These are phyloP conservation scores for Cornus kousa DNA, from an alignment of 148 eudicot genomes.

Conservation along the genomic window DNA sequence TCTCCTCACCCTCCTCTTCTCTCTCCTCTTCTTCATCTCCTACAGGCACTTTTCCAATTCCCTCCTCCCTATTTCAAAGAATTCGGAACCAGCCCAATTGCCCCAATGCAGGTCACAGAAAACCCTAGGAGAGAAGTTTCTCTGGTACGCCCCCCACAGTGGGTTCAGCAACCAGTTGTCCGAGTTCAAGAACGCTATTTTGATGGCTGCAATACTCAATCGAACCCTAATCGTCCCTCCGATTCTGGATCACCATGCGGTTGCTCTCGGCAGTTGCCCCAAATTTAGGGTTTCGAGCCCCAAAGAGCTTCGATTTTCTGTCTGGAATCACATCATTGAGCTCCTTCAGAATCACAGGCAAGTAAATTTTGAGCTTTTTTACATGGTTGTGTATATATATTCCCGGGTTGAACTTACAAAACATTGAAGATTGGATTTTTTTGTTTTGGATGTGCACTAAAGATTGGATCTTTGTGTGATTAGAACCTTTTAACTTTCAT, in stretches of 20 bases:
- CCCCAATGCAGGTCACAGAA: constrained; percentile 23
- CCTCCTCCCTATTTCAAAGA: constrained; percentile 17
- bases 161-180: constrained; percentile 96
- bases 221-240: constrained; percentile 87
- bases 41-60: constrained; percentile 26
- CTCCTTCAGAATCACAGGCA: neutral
- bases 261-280: constrained; percentile 92
- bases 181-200: constrained; percentile 69
- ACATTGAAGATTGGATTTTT: too few species aligned
- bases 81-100: constrained; percentile 7
- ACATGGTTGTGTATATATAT: too few species aligned
- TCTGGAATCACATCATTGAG: too few species aligned
- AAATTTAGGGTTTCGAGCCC: constrained; percentile 79
- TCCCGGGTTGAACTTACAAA: too few species aligned
- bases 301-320: neutral
- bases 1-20: constrained; percentile 29
- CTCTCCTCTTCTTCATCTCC: constrained; percentile 37
- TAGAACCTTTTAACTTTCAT: too few species aligned
- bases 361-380: too few species aligned
- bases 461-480: too few species aligned
- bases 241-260: constrained; percentile 88
- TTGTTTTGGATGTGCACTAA: too few species aligned
- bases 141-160: constrained; percentile 85
- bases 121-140: neutral
- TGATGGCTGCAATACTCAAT: constrained; percentile 67